phyloP scores from a whole-genome alignment of 305 asterid species.

The Lippia alba region DNA sequence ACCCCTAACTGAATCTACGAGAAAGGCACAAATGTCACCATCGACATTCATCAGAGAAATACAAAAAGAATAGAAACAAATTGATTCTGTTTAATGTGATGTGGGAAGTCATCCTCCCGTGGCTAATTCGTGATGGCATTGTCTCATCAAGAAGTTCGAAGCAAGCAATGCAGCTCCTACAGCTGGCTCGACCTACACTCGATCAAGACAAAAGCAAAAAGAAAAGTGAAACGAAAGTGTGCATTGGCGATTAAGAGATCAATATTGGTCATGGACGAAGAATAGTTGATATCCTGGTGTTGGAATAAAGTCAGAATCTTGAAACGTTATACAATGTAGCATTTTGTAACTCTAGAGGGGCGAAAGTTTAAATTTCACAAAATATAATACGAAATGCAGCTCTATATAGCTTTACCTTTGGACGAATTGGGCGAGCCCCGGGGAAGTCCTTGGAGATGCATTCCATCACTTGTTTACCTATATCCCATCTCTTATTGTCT shows the following conservation, averaged over 20 bases:
- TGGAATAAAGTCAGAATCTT: not conserved
- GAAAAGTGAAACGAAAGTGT: not conserved
- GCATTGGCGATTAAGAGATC: not conserved
- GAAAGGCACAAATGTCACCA: no score
- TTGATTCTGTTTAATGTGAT: no score
- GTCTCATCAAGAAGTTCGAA: constrained; percentile 68
- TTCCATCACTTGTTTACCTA: constrained; percentile 64
- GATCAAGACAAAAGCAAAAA: not conserved
- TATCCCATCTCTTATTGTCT: constrained; percentile 75
- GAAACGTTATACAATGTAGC: not conserved
- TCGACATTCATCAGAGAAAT: no score
- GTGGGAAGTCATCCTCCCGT: constrained; percentile 34
- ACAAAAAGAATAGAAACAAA: no score
- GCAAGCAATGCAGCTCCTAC: constrained; percentile 89
- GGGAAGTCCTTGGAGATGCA: constrained; percentile 72
- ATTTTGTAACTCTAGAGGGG: not conserved
- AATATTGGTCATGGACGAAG: not conserved
- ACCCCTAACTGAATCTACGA: no score
- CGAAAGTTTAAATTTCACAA: no score
- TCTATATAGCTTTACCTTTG: constrained; percentile 47
- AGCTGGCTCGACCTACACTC: constrained; percentile 76
- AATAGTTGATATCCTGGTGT: not conserved
- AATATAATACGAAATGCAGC: no score
- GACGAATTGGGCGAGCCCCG: constrained; percentile 67
- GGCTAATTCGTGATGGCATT: constrained; percentile 44